Evolutionary conservation across 2,329 filamentous ascomycete genomes (phyloP), one percentile per base, ranked within the genome.

Genomic region (Bisporella sp.): DNA sequence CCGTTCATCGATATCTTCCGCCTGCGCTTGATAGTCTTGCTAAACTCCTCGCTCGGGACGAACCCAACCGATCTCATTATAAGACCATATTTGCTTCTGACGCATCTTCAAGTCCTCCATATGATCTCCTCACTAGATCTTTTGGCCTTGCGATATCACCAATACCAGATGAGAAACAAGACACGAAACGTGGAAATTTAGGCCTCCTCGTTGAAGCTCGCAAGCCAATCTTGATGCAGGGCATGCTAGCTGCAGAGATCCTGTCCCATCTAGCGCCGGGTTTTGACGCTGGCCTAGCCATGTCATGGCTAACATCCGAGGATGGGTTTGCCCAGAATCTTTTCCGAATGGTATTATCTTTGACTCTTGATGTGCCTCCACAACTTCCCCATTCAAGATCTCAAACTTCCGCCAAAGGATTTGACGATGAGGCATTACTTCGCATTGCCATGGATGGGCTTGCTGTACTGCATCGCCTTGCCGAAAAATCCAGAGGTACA

Each of bases 211-310:
- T 93, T 5, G 90, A 96, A 65, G 82, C 81, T 4, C 83, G 93
- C 50, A 96, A 95, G 68, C 86, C 93, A 0, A 85, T 89, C 61
- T 72, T 99, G 8, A 93, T 95, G 78, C 93, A 99, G 69, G 91
- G 90, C 1, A 80, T 97, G 60, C 75, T 97, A 5, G 87, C 90
- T 1, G 91, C 89, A 0, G 91, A 97, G 59, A 95, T 97, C 47
- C 71, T 97, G 3, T 82, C 89, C 0, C 84, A 84, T 7, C 74
- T 96, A 9, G 81, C 82, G 3, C 85, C 85, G 2, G 78, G 78
- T 4, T 76, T 81, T n/a, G 89, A 95, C 57, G 78, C 77, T 12
- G 78, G 81, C 4, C 70, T 96, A 6, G 85, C 91, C 4, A 81
- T 81, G 50, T 75, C 79, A 0, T 97, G 93, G 91, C 77, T 97